Conservation (phyloP, 2,329 filamentous ascomycete genomes). For the Fusarium liriodendri region DNA sequence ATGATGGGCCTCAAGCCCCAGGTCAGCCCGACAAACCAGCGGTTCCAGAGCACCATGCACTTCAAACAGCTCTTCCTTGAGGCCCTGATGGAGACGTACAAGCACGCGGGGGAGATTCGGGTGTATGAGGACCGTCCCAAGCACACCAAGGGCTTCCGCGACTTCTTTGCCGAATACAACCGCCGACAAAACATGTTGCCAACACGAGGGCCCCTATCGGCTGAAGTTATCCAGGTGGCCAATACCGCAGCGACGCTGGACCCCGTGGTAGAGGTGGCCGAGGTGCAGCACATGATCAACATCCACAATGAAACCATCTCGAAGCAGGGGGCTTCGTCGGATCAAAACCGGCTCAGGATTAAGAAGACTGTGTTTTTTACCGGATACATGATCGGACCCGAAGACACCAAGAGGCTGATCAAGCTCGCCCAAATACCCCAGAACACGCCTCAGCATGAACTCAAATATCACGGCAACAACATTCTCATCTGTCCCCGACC, state of each 20-base stretch:
- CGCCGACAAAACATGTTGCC: constrained; percentile 59
- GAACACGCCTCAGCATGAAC: constrained; percentile 73
- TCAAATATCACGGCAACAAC: constrained; percentile 87
- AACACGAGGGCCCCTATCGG: constrained; percentile 72
- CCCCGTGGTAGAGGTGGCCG: constrained; percentile 81
- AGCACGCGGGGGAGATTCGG: constrained; percentile 82
- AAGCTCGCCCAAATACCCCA: constrained; percentile 74
- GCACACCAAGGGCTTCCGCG: constrained; percentile 83
- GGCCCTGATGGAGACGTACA: constrained; percentile 87
- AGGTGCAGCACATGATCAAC: constrained; percentile 91
- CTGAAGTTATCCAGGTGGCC: constrained; percentile 88
- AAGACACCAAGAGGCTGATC: constrained; percentile 78
- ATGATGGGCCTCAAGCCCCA: constrained; percentile 88
- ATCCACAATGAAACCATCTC: constrained; percentile 75
- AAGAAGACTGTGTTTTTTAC: constrained; percentile 93
- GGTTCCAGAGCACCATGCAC: constrained; percentile 83
- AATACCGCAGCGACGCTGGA: constrained; percentile 80
- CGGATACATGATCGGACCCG: constrained; percentile 82
- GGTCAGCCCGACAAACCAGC: constrained; percentile 82
- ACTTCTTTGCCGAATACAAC: constrained; percentile 87
- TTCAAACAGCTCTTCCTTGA: constrained; percentile 92
- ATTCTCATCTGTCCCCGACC: constrained; percentile 89
- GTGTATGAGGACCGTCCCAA: constrained; percentile 75
- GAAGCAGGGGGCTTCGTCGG: constrained; percentile 48
- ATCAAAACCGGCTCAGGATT: constrained; percentile 70